Base-by-base conservation (phyloP, 257 asterid genomes). In the Solanum tacnaense region DNA sequence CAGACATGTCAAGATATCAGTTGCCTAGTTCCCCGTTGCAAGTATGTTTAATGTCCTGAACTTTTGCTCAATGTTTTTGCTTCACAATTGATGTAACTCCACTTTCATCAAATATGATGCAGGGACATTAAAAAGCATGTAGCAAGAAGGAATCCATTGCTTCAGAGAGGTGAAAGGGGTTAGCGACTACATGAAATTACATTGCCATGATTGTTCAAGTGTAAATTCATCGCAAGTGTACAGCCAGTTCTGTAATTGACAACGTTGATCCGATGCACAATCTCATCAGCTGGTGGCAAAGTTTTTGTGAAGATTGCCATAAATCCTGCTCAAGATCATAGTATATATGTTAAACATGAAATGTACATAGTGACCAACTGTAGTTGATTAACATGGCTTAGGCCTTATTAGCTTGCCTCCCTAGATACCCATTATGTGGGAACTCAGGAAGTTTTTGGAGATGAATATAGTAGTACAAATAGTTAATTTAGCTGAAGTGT, bases 11-110 rank as follows among this genome's bases (percentile, higher is more conserved):
- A 44, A 49, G 91, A 90, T 86, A 49, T 88, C 25, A 76, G 83
- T 65, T 94, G 98, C 89, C 39, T 6, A 21, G 86, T 94, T 39
- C 96, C 98, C 18, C 93, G 93, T 9, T 94, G 98, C 95, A 86
- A 15, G 95, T 93, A 89, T 68, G 91, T 89, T 83, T 9, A 70
- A 52, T 25, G 21, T 32, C 71, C 74, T 79, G 29, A 83, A 73
- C 29, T 91, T 81, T 70, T 73, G 32, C 20, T 29, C 81, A 58
- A 67, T 21, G 36, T 86, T 70, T 58, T 76, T 87, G 62, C 86
- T 79, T 78, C 82, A 41, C 31, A 68, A 60, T 78, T 72, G 29
- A 13, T 27, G 35, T 15, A 10, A 41, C 87, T 18, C 71, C 44
- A 73, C 84, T 27, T 36, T 38, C 16, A 41, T 67, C 67, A 32